Evolutionary conservation across 176 grass and related monocot genomes (phyloP).

Genomic region (Otatea glauca): DNA sequence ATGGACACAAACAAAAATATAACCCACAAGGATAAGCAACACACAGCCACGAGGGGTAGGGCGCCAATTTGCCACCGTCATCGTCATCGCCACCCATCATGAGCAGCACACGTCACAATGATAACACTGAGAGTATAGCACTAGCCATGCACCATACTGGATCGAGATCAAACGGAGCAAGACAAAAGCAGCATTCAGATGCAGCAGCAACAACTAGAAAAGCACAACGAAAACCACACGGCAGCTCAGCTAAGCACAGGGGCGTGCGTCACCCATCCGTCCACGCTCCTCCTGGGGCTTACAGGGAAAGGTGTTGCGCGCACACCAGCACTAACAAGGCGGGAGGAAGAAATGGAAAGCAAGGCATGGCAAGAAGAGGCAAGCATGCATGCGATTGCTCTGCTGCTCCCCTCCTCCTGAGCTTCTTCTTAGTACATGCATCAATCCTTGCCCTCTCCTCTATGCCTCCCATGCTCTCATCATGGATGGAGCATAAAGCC

Average conservation of each 20-base stretch:
- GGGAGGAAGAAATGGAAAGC: neutral
- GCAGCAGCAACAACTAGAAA: neutral
- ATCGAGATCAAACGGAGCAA: conserved; percentile 15
- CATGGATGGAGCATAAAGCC: conserved; percentile 68
- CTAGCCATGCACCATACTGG: neutral
- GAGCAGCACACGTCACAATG: conserved; percentile 12
- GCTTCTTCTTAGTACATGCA: conserved; percentile 3
- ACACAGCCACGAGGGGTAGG: neutral
- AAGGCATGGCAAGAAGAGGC: neutral
- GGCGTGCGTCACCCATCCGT: neutral
- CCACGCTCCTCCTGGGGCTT: conserved; percentile 1
- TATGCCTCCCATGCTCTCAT: conserved; percentile 58
- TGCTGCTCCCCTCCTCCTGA: conserved; percentile 3
- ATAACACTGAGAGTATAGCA: conserved; percentile 3
- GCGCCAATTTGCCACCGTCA: neutral
- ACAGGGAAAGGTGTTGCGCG: neutral
- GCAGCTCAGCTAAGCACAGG: neutral
- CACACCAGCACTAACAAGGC: neutral
- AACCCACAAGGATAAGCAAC: neutral
- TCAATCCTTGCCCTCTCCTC: neutral
- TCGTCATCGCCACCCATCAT: neutral
- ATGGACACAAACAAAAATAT: neutral
- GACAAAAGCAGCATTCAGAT: conserved; percentile 1
- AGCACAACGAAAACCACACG: conserved; percentile 15
- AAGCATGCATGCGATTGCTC: conserved; percentile 15